Evolutionary conservation across 2,329 filamentous ascomycete species (phyloP), one percentile per base, ranked within the genome.

Genomic region (Cladophialophora exuberans): DNA sequence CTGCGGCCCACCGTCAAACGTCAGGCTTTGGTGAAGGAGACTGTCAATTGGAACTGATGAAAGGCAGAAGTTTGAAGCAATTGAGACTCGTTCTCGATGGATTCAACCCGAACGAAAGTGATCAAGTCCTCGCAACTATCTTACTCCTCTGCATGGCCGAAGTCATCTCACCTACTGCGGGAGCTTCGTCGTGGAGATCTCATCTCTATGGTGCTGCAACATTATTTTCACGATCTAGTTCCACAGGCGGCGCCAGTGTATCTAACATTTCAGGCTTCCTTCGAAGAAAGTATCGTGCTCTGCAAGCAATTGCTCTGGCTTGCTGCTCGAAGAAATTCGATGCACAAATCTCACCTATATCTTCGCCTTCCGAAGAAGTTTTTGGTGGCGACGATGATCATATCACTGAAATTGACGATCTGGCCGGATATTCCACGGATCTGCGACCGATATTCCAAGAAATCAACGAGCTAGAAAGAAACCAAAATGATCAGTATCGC

Each of bases 11-110:
- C 43, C 59, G 63, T n/a, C 45, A 54, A 18, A 59, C 59, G 25
- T 52, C 62, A 2, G 23, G 72, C 70, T 18, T 79, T 80, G 55
- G 72, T 72, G 39, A 83, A 33, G 30, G 31, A 13, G 25, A 45
- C 15, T 36, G 46, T 30, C 46, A 51, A 45, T 45, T 51, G 23
- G 53, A 50, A 10, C 10, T 51, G 18, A 50, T 56, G 45, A 28
- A 31, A 28, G 46, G 46, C 7, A 51, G 15, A 17, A 51, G 45
- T 18, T 25, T 56, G 15, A 44, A 36, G 15, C 46, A 50, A 22
- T 31, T 56, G 30, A 51, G 46, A 30, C 45, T 46, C 18, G 53
- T 46, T 25, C 18, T 56, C 18, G 33, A 31, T 25, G 13, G 13
- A 7, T 51, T 51, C 39, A 46, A 31, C 22, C 53, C 38, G 10